These are phyloP conservation scores for Leccinum barrowsii DNA, from an alignment of 768 basidiomycete species.

Conservation along the genomic window DNA sequence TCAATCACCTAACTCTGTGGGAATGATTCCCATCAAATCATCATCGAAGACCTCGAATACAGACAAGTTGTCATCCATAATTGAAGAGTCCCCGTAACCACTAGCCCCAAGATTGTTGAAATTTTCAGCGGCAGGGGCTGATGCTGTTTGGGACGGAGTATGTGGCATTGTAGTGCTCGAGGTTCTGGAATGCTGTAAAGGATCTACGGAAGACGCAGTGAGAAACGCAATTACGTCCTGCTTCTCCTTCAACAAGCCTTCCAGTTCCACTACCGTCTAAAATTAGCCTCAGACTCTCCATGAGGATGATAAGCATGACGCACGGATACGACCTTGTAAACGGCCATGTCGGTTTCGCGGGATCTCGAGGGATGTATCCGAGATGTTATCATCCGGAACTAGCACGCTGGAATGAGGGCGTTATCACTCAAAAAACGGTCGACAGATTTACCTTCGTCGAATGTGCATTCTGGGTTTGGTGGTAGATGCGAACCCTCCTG, in stretches of 20 bases:
- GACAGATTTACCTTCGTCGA: constrained; percentile 54
- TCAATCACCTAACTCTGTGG: constrained; percentile 6
- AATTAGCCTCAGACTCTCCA: constrained; percentile 2
- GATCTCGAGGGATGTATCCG: constrained; percentile 38
- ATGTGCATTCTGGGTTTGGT: constrained; percentile 66
- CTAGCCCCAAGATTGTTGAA: neutral
- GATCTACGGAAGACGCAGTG: neutral
- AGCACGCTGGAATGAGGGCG: neutral
- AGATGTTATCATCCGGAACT: constrained; percentile 38
- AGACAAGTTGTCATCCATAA: neutral
- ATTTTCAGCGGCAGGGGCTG: neutral
- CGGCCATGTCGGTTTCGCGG: constrained; percentile 61
- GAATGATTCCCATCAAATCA: neutral
- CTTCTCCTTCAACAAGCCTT: constrained; percentile 60
- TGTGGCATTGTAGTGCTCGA: neutral
- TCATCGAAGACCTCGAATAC: neutral
- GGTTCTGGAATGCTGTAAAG: neutral
- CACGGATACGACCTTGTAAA: constrained; percentile 67
- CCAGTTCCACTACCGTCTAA: constrained; percentile 56
- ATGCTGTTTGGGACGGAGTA: neutral
- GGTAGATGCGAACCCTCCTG: constrained; percentile 53
- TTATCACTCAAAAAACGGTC: neutral
- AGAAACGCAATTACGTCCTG: constrained; percentile 26
- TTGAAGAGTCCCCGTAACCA: neutral
- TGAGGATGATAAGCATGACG: constrained; percentile 23